phyloP scores from a whole-genome alignment of 208 protist genomes.

The Trypanosoma mega region DNA sequence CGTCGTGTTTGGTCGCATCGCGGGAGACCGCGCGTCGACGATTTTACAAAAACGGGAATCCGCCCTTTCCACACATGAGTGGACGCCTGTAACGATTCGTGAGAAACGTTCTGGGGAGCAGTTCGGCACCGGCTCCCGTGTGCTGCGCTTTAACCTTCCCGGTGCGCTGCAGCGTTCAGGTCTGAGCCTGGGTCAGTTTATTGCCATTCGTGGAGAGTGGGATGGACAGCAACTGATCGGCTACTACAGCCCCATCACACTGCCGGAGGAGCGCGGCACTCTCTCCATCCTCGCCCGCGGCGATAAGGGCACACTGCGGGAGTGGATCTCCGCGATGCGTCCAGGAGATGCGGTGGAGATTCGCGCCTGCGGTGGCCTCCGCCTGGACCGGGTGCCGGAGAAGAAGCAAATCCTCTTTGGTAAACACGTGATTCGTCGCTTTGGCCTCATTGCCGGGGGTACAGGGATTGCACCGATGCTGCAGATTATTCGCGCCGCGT shows the following conservation, averaged over 20 bases:
- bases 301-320: conserved; percentile 64
- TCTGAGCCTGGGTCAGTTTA: conserved; percentile 59
- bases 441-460: conserved; percentile 61
- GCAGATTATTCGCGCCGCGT: conserved; percentile 70
- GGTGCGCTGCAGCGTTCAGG: conserved; percentile 55
- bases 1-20: conserved; percentile 92
- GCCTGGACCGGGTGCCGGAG: conserved; percentile 37
- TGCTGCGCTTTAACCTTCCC: conserved; percentile 69
- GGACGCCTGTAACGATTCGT: conserved; percentile 52
- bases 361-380: conserved; percentile 53
- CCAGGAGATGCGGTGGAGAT: conserved; percentile 75
- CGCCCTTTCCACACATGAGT: conserved; percentile 36
- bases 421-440: conserved; percentile 40
- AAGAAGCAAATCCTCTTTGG: conserved; percentile 54
- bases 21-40: conserved; percentile 65
- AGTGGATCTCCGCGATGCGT: conserved; percentile 59
- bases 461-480: conserved; percentile 78
- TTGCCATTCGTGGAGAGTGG: conserved; percentile 56
- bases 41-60: conserved; percentile 47
- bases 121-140: conserved; percentile 52
- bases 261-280: conserved; percentile 52
- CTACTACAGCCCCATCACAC: conserved; percentile 73
- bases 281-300: conserved; percentile 49
- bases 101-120: conserved; percentile 46
- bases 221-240: conserved; percentile 46